phyloP scores from a whole-genome alignment of 176 grass and related monocot genomes.

The Phoenix dactylifera region DNA sequence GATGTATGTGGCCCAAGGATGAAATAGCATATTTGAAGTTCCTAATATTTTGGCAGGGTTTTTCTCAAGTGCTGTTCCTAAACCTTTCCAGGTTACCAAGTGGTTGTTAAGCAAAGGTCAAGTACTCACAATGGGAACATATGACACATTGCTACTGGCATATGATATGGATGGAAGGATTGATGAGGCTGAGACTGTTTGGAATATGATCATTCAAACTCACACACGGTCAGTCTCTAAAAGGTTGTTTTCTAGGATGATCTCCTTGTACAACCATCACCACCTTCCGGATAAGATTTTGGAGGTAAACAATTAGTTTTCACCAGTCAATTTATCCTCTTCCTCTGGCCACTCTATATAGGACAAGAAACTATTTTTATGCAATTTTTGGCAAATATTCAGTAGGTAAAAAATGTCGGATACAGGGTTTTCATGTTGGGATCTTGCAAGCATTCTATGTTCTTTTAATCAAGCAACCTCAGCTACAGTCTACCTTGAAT shows the following conservation, averaged over 20 bases:
- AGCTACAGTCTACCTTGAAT: no score
- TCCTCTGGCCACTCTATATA: not conserved
- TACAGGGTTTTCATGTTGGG: no score
- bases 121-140: constrained; percentile 68
- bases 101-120: constrained; percentile 95
- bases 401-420: no score
- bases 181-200: constrained; percentile 59
- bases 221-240: constrained; percentile 68
- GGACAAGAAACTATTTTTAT: not conserved
- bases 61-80: not conserved
- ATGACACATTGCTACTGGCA: constrained; percentile 60
- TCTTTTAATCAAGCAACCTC: no score
- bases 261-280: constrained; percentile 50
- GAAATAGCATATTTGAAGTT: not conserved
- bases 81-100: constrained; percentile 54
- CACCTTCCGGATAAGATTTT: constrained; percentile 58
- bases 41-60: not conserved
- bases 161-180: constrained; percentile 76
- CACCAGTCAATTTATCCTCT: not conserved
- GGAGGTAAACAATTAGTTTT: constrained; percentile 39
- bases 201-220: constrained; percentile 45
- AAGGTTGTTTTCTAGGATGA: constrained; percentile 77
- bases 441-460: no score
- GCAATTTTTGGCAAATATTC: not conserved
- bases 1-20: not conserved